Percentiles rank a stretch among this genome's conserved stretches.
These are phyloP conservation scores for Plasmodium malariae DNA, from an alignment of 169 alveolate species.

Conservation along the genomic window DNA sequence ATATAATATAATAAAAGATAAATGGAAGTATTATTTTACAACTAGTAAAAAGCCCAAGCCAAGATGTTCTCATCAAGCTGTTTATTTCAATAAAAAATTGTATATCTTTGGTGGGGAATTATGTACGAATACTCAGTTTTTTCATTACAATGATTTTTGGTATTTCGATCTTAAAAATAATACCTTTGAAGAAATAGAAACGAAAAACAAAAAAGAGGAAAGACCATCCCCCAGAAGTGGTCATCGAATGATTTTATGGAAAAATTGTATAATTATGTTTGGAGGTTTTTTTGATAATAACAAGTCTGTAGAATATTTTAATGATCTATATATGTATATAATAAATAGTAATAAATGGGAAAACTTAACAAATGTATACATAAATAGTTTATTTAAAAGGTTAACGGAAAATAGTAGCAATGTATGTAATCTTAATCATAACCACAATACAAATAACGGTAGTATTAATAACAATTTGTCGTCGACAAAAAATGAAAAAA, in stretches of 20 bases:
- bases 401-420: conserved; percentile 62
- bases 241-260: conserved; percentile 93
- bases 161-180: conserved; percentile 83
- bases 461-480: neutral
- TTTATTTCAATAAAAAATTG: conserved; percentile 86
- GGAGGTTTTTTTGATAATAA: conserved; percentile 94
- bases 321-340: conserved; percentile 87
- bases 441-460: neutral
- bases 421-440: conserved; percentile 14
- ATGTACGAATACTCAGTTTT: conserved; percentile 90
- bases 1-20: conserved; percentile 87
- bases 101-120: conserved; percentile 94
- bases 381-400: conserved; percentile 80
- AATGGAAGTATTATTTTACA: conserved; percentile 87
- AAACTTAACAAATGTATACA: conserved; percentile 71
- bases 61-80: conserved; percentile 93
- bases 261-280: conserved; percentile 89
- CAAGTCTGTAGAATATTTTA: conserved; percentile 88
- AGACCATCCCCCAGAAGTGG: conserved; percentile 93
- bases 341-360: conserved; percentile 79
- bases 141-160: conserved; percentile 93
- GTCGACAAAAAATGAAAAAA: conserved; percentile 26
- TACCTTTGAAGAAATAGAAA: conserved; percentile 88
- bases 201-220: conserved; percentile 80
- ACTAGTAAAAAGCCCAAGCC: conserved; percentile 89